Base-by-base conservation (phyloP, 2,329 filamentous ascomycete genomes). In the Monilinia laxa region DNA sequence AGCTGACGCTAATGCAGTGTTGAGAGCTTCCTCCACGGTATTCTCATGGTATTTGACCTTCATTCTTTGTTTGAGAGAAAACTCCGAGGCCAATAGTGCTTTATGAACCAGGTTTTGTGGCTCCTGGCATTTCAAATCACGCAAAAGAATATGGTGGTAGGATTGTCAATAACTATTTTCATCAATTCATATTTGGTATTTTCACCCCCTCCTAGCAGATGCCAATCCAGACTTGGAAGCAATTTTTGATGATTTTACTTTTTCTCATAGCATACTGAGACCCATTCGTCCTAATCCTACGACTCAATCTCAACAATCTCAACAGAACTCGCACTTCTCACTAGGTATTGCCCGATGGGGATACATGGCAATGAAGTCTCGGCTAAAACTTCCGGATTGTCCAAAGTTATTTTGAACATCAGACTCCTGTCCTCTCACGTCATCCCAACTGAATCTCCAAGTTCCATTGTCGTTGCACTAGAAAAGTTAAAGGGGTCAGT, bases 341-440 rank as follows among this genome's bases (percentile, higher is more conserved):
- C 69, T 71, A 6, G 67, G 47, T 16, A 71, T 51, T 9, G 63
- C 66, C 49, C 70, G 62, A 10, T 52, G 62, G 3, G 70, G 70
- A 64, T 72, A 72, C 70, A 72, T 72, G 23, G 28, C 23, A 12
- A 72, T 60, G 9, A 7, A 58, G 3, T 31, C 23, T 20, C 56
- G 35, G 6, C 9, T 20, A 38, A 71, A 72, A 11, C 62, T 38
- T 18, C 70, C 70, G 4, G 69, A 47, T 31, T 72, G 70, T 9
- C 70, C 70, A 47, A 72, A 72, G 40, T 72, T 72, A 47, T 72
- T 72, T 52, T 68, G 66, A 2, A 69, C 70, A 57, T 72, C 70
- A 12, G 20, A 35, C 52, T 71, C 68, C 31, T 72, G 68, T 14
- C 70, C 70, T 14, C 64, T 62, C 12, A 72, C 66, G 59, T 71